These are phyloP conservation scores for Oxytropis ochrocephala DNA, from an alignment of 306 rosid species.

Conservation along the genomic window DNA sequence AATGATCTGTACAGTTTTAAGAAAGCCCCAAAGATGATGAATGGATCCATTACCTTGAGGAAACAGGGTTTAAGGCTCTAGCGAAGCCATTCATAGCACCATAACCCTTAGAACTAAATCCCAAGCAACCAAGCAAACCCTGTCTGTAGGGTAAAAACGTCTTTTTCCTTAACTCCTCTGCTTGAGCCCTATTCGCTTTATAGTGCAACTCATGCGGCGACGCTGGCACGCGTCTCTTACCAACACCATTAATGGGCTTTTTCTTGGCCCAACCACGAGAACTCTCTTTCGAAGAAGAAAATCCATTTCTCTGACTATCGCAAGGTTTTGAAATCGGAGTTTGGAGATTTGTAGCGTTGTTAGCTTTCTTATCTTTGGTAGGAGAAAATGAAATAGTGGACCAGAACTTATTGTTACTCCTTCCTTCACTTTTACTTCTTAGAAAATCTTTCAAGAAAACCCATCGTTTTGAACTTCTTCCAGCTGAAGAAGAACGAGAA, in stretches of 20 bases:
- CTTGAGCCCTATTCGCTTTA: slow-evolving; percentile 81
- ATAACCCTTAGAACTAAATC: slow-evolving; percentile 91
- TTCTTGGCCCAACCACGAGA: slow-evolving; percentile 36
- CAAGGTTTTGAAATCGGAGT: slow-evolving; percentile 22
- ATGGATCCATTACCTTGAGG: slow-evolving; percentile 58
- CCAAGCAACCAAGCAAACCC: slow-evolving; percentile 89
- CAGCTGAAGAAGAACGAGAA: slow-evolving; percentile 88
- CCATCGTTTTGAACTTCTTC: slow-evolving; percentile 89
- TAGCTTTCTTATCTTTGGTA: slow-evolving; percentile 60
- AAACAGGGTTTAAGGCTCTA: slow-evolving; percentile 90
- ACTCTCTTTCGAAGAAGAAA: slow-evolving; percentile 17
- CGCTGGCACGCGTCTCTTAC: slow-evolving; percentile 66
- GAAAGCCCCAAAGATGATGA: not conserved
- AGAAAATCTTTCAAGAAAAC: slow-evolving; percentile 83
- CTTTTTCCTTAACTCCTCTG: slow-evolving; percentile 89
- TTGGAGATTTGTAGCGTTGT: not conserved
- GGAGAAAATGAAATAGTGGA: slow-evolving; percentile 65
- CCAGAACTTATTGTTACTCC: slow-evolving; percentile 92
- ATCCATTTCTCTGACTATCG: not conserved
- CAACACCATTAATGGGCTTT: slow-evolving; percentile 71
- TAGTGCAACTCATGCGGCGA: slow-evolving; percentile 94
- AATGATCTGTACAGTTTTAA: slow-evolving; percentile 29
- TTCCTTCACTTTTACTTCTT: slow-evolving; percentile 93
- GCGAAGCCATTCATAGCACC: slow-evolving; percentile 96
- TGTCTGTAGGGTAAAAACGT: slow-evolving; percentile 89